These are phyloP conservation scores for Sclerotinia borealis DNA, from an alignment of 2,329 filamentous ascomycete species.

Conservation along the genomic window DNA sequence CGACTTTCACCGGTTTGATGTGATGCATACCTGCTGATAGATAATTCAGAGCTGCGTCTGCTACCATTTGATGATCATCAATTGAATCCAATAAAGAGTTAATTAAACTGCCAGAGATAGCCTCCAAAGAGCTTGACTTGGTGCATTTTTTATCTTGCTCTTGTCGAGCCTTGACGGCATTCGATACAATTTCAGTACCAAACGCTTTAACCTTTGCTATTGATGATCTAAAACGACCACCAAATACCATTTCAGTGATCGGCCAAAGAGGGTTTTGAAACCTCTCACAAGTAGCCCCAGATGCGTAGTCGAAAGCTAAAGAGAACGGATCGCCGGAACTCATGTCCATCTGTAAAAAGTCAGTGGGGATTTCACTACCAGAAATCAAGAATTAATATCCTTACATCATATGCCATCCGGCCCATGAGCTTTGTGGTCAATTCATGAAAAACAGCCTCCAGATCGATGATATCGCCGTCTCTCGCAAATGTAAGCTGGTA, in stretches of 20 bases:
- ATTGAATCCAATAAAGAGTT: slow-evolving; percentile 54
- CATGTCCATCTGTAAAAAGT: slow-evolving; percentile 51
- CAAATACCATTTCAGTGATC: slow-evolving; percentile 50
- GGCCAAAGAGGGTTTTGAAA: slow-evolving; percentile 62
- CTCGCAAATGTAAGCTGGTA: slow-evolving; percentile 32
- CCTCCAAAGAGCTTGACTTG: slow-evolving; percentile 23
- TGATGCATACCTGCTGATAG: slow-evolving; percentile 46
- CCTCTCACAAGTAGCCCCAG: slow-evolving; percentile 51
- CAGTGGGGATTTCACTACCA: neutral
- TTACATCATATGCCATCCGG: slow-evolving; percentile 58
- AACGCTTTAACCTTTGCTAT: slow-evolving; percentile 47
- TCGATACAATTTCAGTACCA: slow-evolving; percentile 51
- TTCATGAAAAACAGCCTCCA: slow-evolving; percentile 56
- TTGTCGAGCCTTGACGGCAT: slow-evolving; percentile 41
- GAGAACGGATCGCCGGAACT: slow-evolving; percentile 55
- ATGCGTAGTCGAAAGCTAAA: slow-evolving; percentile 55
- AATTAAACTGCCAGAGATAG: slow-evolving; percentile 50
- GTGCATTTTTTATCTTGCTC: slow-evolving; percentile 18
- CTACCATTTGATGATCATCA: slow-evolving; percentile 48
- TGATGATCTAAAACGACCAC: slow-evolving; percentile 42
- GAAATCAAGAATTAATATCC: neutral
- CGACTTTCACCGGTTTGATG: neutral
- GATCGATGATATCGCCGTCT: slow-evolving; percentile 39
- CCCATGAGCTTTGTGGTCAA: slow-evolving; percentile 62
- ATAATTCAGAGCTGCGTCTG: slow-evolving; percentile 60